phyloP scores from a whole-genome alignment of 495 filamentous ascomycete species.

The Aspergillus diversus region DNA sequence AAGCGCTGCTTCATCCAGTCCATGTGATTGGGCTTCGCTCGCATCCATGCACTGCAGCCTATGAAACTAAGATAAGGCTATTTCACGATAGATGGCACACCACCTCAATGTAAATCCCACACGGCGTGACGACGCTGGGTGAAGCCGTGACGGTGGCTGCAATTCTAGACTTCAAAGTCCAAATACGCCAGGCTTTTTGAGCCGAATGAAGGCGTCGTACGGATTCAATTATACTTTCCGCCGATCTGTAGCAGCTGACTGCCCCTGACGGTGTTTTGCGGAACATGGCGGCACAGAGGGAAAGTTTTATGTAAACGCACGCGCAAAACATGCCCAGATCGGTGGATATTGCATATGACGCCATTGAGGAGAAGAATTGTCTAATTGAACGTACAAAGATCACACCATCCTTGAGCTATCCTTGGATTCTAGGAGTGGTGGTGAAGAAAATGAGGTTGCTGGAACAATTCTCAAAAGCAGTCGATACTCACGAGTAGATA shows the following conservation, averaged over 20 bases:
- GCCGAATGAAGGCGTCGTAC: background rate
- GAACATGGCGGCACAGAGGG: no score
- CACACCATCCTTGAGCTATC: background rate
- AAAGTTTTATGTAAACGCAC: background rate
- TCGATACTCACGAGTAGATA: background rate
- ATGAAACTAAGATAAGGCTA: background rate
- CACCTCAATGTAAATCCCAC: background rate
- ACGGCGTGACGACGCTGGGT: background rate
- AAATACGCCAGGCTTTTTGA: background rate
- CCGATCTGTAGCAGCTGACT: background rate
- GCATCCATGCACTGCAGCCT: no score
- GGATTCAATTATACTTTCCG: background rate
- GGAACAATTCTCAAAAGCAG: background rate
- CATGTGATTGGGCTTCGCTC: no score
- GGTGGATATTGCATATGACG: slow-evolving; percentile 1
- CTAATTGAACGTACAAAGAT: background rate
- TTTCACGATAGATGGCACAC: background rate
- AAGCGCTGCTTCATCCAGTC: no score
- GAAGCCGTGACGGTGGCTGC: background rate
- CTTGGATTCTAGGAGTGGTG: background rate
- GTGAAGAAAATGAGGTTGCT: background rate
- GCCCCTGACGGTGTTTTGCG: no score
- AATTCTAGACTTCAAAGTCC: background rate
- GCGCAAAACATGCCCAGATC: background rate
- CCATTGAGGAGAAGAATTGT: background rate